phyloP scores from a whole-genome alignment of 805 yeast species.

The Lachancea sp. region DNA sequence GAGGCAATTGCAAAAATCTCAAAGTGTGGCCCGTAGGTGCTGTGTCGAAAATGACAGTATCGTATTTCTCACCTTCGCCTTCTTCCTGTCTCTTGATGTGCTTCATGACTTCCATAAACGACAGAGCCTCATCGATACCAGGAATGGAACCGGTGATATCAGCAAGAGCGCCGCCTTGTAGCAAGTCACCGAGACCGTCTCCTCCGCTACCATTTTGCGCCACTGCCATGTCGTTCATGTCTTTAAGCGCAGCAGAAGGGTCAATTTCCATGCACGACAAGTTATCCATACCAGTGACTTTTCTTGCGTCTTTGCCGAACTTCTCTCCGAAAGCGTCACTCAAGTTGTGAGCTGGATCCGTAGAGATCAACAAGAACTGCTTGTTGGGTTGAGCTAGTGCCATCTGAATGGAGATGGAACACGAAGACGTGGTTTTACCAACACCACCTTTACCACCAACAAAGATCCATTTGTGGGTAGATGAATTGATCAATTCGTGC shows the following conservation, averaged over 20 bases:
- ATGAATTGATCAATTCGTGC: constrained; percentile 58
- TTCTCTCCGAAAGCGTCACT: constrained; percentile 98
- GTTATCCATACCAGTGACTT: constrained; percentile 82
- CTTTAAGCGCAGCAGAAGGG: constrained; percentile 89
- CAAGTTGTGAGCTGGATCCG: constrained; percentile 97
- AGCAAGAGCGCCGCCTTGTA: constrained; percentile 41
- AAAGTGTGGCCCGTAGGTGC: constrained; percentile 99
- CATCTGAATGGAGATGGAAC: constrained; percentile 89
- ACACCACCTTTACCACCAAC: constrained; percentile 99
- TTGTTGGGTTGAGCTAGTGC: constrained; percentile 76
- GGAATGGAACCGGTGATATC: constrained; percentile 94
- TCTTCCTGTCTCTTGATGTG: constrained; percentile 76
- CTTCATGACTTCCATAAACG: constrained; percentile 96
- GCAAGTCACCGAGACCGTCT: constrained; percentile 28
- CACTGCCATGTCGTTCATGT: constrained; percentile 53
- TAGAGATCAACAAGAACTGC: constrained; percentile 81
- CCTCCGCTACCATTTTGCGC: constrained; percentile 35
- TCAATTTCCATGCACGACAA: constrained; percentile 98
- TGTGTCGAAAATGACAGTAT: constrained; percentile 94
- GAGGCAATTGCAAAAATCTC: constrained; percentile 89
- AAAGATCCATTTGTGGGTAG: constrained; percentile 86
- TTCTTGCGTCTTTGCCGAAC: constrained; percentile 93
- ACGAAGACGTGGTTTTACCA: constrained; percentile 96
- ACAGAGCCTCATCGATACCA: constrained; percentile 96
- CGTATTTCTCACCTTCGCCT: constrained; percentile 46